Evolutionary conservation across 768 basidiomycete species (phyloP), one percentile per base, ranked within the genome.

Genomic region (Clavulina sp.): DNA sequence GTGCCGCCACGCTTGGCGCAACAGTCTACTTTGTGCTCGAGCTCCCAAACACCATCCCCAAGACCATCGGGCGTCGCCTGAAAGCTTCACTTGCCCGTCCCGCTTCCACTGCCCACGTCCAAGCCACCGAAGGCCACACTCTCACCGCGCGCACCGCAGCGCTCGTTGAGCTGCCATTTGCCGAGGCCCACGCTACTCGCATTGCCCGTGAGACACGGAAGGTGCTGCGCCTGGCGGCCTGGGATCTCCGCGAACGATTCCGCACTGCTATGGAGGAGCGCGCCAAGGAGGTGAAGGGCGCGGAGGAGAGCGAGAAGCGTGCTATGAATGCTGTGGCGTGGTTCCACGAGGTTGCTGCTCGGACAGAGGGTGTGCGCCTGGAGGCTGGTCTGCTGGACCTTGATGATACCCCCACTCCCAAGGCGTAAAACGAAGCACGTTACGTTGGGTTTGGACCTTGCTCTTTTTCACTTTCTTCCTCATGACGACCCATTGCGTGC

Each of bases 161-260:
- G 31, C 73, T 76, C 44, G 70, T 77, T 49, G 61, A 62, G n/a
- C 55, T 55, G 3, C 64, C 69, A 29, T 89, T 80, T 60, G 73
- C 81, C 29, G 75, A 79, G 52, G 70, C 67, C 2, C 81, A 96
- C 60, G 73, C 76, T 2, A 71, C 69, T 40, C 72, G 93, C 21
- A 73, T 96, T 36, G 69, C 77, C 49, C 71, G 78, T 33, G 93
- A 97, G 73, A 85, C 88, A 23, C 75, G 93, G 59, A 96, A 96
- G 69, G 93, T 99, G 43, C 68, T 99, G 54, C 72, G 92, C 46
- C 64, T 89, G 29, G 92, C 85, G 19, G 79, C 83, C 21, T 96
- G 87, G 87, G 92, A 96, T 64, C 61, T 92, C 54, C 74, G 74
- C 58, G 84, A 86, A 65, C 74, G 81, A 40, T 93, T 89, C 71